phyloP scores from a whole-genome alignment of 2,329 filamentous ascomycete genomes.

The Penicillium palitans region DNA sequence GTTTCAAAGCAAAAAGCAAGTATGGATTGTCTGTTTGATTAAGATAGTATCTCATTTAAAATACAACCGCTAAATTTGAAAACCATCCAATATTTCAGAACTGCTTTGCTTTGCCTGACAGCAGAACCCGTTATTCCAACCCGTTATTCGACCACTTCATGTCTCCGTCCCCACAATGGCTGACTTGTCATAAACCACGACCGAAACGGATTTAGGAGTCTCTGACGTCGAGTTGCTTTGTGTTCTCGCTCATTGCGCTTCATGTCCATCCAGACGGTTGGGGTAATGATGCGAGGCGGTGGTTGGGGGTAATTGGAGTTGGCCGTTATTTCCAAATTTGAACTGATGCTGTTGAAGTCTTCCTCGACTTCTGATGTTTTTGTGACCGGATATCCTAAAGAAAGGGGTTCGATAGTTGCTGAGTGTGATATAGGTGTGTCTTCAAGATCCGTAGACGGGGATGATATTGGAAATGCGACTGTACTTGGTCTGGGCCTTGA shows the following conservation, averaged over 20 bases:
- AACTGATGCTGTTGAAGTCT: not conserved
- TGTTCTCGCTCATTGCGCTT: not conserved
- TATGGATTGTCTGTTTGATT: not conserved
- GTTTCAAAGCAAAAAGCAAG: slow-evolving; percentile 8
- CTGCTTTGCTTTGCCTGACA: not conserved
- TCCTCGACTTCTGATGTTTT: not conserved
- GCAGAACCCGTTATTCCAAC: not conserved
- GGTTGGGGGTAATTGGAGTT: not conserved
- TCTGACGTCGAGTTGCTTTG: slow-evolving; percentile 6
- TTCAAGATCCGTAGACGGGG: not conserved
- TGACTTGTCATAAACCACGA: slow-evolving; percentile 4
- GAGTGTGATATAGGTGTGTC: not conserved
- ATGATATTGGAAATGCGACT: slow-evolving; percentile 2
- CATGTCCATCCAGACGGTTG: slow-evolving; percentile 8
- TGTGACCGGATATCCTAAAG: not conserved
- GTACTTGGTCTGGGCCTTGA: not conserved
- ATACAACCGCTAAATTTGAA: not conserved
- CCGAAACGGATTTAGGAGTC: not conserved
- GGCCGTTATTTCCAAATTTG: not conserved
- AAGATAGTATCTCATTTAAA: not conserved
- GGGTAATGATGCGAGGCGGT: slow-evolving; percentile 8
- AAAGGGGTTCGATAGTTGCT: not conserved
- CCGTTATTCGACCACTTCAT: slow-evolving; percentile 1
- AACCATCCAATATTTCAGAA: not conserved
- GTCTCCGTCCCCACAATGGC: not conserved